A percentile compares a stretch with the other conserved stretches of the same genome.
phyloP scores from a whole-genome alignment of 2,329 filamentous ascomycete genomes.

The Ceratocystis cacaofunesta region DNA sequence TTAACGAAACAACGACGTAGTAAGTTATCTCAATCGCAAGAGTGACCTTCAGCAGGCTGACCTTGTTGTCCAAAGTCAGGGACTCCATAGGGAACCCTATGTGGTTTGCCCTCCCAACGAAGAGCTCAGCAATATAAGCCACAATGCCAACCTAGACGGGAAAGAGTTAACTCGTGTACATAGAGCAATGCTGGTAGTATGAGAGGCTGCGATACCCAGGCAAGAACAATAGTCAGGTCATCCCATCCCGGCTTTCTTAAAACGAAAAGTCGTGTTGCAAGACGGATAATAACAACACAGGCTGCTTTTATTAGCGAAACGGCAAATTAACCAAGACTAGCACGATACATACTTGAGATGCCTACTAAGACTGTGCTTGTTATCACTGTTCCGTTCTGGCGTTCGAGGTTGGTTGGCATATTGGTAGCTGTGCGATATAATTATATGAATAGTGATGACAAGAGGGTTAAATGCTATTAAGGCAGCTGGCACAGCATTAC shows the following conservation, averaged over 20 bases:
- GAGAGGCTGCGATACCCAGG: conserved; percentile 13
- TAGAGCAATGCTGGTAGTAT: neutral
- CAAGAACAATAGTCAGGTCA: conserved; percentile 18
- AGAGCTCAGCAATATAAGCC: conserved; percentile 19
- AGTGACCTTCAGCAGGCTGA: conserved; percentile 19
- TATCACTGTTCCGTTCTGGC: conserved; percentile 19
- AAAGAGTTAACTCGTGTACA: neutral
- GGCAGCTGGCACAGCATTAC: neutral
- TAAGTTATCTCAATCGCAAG: conserved; percentile 30
- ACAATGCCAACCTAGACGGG: conserved; percentile 4
- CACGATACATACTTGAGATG: conserved; percentile 16
- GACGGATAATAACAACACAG: conserved; percentile 17
- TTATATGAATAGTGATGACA: neutral
- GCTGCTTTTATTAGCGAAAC: conserved; percentile 11
- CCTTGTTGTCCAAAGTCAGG: conserved; percentile 19
- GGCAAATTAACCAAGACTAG: neutral
- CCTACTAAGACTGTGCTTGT: conserved; percentile 17
- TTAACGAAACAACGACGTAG: conserved; percentile 26
- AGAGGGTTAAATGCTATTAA: neutral
- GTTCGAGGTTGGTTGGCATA: conserved; percentile 19
- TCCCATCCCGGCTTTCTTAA: conserved; percentile 19
- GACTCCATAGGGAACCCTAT: conserved; percentile 18
- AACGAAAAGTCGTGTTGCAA: conserved; percentile 16
- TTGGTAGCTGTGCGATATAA: neutral
- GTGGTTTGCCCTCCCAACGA: conserved; percentile 18